Evolutionary conservation across 345 rosid genomes (phyloP).

Genomic region (Moringa oleifera): DNA sequence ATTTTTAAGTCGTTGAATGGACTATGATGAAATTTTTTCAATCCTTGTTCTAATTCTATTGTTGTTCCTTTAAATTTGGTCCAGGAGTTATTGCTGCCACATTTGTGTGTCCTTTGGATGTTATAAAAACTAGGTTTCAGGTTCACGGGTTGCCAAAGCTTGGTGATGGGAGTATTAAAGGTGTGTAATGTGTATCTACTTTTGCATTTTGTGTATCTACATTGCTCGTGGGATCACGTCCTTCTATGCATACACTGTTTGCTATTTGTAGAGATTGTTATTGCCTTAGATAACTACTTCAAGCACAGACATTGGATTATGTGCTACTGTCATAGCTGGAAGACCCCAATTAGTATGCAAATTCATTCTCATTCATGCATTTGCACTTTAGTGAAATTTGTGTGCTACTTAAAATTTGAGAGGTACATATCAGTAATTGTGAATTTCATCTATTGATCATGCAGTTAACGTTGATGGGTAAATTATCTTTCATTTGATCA

Average conservation of each 20-base stretch:
- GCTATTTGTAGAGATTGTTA: neutral
- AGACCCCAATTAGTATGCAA: neutral
- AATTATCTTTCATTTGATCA: constrained; percentile 22
- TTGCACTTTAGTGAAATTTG: too few relatives aligned
- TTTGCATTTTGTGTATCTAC: too few relatives aligned
- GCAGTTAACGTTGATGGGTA: neutral
- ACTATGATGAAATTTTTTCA: neutral
- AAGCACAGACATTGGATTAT: neutral
- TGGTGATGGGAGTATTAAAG: constrained; percentile 34
- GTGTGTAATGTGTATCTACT: too few relatives aligned
- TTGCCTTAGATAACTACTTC: too few relatives aligned
- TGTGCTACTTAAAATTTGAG: neutral
- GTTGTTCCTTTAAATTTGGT: constrained; percentile 1
- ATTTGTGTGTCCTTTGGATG: constrained; percentile 88
- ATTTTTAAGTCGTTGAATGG: neutral
- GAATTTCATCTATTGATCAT: neutral
- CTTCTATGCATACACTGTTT: neutral
- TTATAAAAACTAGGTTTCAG: constrained; percentile 87
- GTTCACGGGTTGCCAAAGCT: constrained; percentile 73
- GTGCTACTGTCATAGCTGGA: neutral
- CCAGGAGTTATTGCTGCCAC: constrained; percentile 83
- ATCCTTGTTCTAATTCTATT: neutral
- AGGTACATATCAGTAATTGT: too few relatives aligned
- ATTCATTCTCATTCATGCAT: too few relatives aligned
- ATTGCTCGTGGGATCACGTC: neutral